Evolutionary conservation across 2,329 filamentous ascomycete genomes (phyloP), one percentile per base, ranked within the genome.

Genomic region (Monosporascus sp.): DNA sequence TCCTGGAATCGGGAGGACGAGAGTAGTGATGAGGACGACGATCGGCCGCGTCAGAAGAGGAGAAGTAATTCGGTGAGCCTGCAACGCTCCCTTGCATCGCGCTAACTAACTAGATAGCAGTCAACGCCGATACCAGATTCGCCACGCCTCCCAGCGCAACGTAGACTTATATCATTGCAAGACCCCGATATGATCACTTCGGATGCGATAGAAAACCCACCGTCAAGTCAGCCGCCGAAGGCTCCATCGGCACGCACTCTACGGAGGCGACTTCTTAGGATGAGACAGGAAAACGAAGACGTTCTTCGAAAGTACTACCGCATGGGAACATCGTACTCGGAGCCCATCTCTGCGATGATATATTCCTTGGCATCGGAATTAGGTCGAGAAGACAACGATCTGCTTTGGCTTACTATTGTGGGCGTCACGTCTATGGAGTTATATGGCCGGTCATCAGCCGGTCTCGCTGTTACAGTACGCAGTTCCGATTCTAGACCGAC

Each of bases 291-390:
- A 63, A 86, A 97, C 60, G 90, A 96, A 69, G 71, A 74, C 0
- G 78, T 92, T 1, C 76, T 97, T 38, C 84, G 88, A 49, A 81
- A 84, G 58, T 97, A 99, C 72, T 97, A 97, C 73, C 82, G 85
- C 27, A 81, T 90, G 31, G 94, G 94, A 41, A 87, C 90, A 3
- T 96, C 91, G 2, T 97, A 96, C 67, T 93, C 93, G 0, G 94
- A 99, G 68, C 94, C 94, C 1, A 90, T 97, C 52, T 94, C 92
- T 0, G 96, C 92, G 0, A 87, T 97, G 74, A 83, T 97, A 66
- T 99, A 97, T 71, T 95, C 91, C 0, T 79, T 99, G 16, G 94
- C 93, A 1, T 96, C 92, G 1, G 94, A 97, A 66, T 83, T 99
- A 7, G 94, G 94, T 57, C 88, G 92, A 51, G 94, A 97, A 77